Evolutionary conservation across 306 rosid genomes (phyloP), one percentile per base, ranked within the genome.

Genomic region (Mucuna pruriens): DNA sequence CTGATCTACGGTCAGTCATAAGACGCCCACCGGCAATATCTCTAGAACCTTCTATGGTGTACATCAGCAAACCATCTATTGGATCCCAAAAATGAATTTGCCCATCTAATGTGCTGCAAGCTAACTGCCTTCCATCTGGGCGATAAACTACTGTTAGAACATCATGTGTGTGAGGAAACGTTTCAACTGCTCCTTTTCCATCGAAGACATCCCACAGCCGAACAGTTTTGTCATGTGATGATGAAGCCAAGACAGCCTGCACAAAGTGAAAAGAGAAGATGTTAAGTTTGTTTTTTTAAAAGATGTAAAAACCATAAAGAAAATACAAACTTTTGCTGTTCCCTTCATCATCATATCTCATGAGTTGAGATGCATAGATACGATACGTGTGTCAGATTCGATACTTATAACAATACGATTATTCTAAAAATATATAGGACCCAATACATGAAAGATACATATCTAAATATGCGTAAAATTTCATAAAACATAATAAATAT

Each of bases 21-120:
- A 91, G 89, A 75, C 97, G 97, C 36, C 99, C 99, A 76, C 98
- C 94, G 16, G 97, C 89, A 77, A 95, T 93, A 85, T 93, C 99
- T 82, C 97, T 90, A 9, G 93, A 90, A 55, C 99, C 99, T 86
- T 93, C 96, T 72, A 95, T 93, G 71, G 94, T 89, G 84, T 87
- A 89, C 97, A 91, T 93, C 76, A 95, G 70, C 77, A 86, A 57
- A 15, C 99, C 99, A 81, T 95, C 97, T 63, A 90, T 80, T 42
- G 99, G 98, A 80, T 95, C 99, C 98, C 98, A 95, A 80, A 95
- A 95, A 88, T 91, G 90, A 80, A 95, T 91, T 79, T 95, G 97
- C 38, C 99, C 99, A 76, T 95, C 99, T 84, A 95, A 87, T 58
- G 99, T 93, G 87, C 97, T 90, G 88, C 97, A 86, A 81, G 99